Conservation (phyloP, 2,329 filamentous ascomycete species). For the Aspergillus felis region DNA sequence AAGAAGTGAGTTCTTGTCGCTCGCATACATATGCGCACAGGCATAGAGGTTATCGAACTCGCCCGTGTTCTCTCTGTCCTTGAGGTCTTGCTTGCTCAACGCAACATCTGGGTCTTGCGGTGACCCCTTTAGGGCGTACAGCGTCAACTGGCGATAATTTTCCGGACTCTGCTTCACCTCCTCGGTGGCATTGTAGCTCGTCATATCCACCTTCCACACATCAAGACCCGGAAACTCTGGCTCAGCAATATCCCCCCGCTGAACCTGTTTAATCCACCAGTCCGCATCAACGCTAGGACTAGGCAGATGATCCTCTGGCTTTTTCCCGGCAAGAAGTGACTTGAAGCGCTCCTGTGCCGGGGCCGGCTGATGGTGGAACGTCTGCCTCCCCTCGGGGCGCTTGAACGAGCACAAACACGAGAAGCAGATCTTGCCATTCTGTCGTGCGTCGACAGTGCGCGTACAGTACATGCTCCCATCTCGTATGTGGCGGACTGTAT, state of each 20-base stretch:
- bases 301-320: constrained; percentile 30
- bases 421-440: constrained; percentile 49
- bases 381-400: constrained; percentile 31
- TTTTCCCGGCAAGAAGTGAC: constrained; percentile 25
- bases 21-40: constrained; percentile 56
- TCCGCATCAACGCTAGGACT: constrained; percentile 35
- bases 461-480: constrained; percentile 52
- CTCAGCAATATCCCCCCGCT: constrained; percentile 24
- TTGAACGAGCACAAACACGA: constrained; percentile 53
- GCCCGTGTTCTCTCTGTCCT: constrained; percentile 24
- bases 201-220: constrained; percentile 52
- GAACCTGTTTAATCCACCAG: constrained; percentile 31
- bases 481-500: constrained; percentile 48
- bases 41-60: constrained; percentile 52
- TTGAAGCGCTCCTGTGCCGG: constrained; percentile 27
- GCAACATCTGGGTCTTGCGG: constrained; percentile 22
- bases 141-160: constrained; percentile 42
- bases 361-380: constrained; percentile 29
- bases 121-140: constrained; percentile 45
- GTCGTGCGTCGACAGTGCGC: constrained; percentile 50
- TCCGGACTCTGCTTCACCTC: constrained; percentile 26
- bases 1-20: constrained; percentile 53
- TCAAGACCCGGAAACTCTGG: constrained; percentile 42
- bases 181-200: constrained; percentile 39
- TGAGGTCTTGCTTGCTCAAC: constrained; percentile 15